Percentiles rank a stretch among this genome's conserved stretches.
Conservation (phyloP, 306 rosid genomes). For the Lupinus albus region DNA sequence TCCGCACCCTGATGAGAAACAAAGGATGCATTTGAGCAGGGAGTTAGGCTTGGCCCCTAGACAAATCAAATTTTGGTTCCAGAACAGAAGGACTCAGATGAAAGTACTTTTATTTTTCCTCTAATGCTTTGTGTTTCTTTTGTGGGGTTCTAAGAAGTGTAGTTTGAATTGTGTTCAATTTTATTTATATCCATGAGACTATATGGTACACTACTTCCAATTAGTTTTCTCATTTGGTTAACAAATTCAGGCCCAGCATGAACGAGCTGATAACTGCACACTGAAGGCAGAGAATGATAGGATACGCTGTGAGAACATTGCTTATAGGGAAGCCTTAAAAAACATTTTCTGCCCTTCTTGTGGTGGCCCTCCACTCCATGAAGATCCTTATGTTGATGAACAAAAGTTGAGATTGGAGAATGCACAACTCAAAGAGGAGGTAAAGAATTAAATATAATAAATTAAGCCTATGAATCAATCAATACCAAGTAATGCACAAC, state of each 20-base stretch:
- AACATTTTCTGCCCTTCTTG: slow-evolving; percentile 90
- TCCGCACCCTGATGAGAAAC: slow-evolving; percentile 97
- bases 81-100: slow-evolving; percentile 95
- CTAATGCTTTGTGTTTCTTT: background rate
- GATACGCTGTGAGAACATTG: slow-evolving; percentile 94
- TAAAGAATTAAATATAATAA: slow-evolving; percentile 35
- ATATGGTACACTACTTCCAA: background rate
- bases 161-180: background rate
- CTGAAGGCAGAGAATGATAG: slow-evolving; percentile 90
- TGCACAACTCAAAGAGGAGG: slow-evolving; percentile 95
- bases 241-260: slow-evolving; percentile 80
- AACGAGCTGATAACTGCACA: slow-evolving; percentile 74
- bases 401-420: slow-evolving; percentile 82
- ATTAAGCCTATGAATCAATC: background rate
- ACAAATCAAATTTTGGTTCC: slow-evolving; percentile 99
- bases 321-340: slow-evolving; percentile 89
- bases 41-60: slow-evolving; percentile 94
- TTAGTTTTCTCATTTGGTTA: slow-evolving; percentile 7
- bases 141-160: background rate
- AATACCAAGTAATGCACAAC: background rate
- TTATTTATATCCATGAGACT: background rate
- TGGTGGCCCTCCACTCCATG: slow-evolving; percentile 83
- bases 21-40: slow-evolving; percentile 79
- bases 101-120: slow-evolving; percentile 53
- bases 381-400: slow-evolving; percentile 82